Evolutionary conservation across 2,329 filamentous ascomycete species (phyloP).

Genomic region (Davidsoniella neocaledoniae): DNA sequence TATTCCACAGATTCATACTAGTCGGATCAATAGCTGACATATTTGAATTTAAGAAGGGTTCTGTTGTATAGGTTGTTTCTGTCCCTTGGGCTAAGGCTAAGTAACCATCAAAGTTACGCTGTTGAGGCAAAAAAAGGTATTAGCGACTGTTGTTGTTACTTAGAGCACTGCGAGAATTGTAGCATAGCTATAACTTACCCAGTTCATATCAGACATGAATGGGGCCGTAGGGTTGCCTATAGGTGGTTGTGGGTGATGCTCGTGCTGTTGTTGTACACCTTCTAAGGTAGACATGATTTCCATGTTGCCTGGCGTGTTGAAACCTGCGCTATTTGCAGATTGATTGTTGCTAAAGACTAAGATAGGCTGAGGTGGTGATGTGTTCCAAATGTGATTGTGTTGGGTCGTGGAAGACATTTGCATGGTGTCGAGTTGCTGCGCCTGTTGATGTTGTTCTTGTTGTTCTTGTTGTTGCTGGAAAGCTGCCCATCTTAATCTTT

Average conservation of each 20-base stretch:
- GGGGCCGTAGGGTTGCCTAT: not conserved
- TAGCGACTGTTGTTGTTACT: too few species aligned
- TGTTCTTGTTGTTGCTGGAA: not conserved
- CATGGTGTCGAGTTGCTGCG: not conserved
- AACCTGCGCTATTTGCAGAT: not conserved
- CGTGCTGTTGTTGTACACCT: not conserved
- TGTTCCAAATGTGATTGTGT: not conserved
- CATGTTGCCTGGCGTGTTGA: not conserved
- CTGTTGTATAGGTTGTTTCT: not conserved
- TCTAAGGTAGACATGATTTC: not conserved
- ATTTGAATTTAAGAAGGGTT: not conserved
- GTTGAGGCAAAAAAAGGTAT: not conserved
- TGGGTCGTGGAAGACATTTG: too few species aligned
- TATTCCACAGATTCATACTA: too few species aligned
- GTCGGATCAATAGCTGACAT: not conserved
- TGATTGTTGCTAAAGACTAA: not conserved
- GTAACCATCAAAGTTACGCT: slow-evolving; percentile 4
- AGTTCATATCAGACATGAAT: not conserved
- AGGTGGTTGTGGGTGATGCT: not conserved
- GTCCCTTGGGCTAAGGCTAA: slow-evolving; percentile 1
- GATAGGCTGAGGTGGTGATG: not conserved
- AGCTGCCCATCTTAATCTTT: not conserved
- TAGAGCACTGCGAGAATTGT: too few species aligned
- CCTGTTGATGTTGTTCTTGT: not conserved
- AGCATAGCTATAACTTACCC: not conserved